These are phyloP conservation scores for Phylloporus scabripes DNA, from an alignment of 768 basidiomycete species.

Conservation along the genomic window DNA sequence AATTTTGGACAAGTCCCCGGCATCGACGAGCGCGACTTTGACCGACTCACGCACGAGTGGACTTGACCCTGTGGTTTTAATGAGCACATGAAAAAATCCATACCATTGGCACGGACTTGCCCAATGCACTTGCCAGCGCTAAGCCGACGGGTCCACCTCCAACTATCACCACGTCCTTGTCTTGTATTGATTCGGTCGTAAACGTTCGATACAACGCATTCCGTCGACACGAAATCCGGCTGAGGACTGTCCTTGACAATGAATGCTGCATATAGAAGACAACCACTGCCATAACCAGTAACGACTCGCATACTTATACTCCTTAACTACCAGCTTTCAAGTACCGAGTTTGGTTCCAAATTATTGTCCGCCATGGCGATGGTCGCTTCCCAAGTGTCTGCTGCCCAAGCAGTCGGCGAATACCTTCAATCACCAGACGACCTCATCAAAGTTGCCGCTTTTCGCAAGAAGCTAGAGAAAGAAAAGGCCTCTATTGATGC, in stretches of 20 bases:
- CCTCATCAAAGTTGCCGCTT: constrained; percentile 80
- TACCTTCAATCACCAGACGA: constrained; percentile 92
- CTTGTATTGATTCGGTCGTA: constrained; percentile 29
- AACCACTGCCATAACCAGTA: background rate
- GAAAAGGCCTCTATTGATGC: constrained; percentile 94
- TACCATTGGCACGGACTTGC: constrained; percentile 40
- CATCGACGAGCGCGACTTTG: constrained; percentile 74
- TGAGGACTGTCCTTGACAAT: constrained; percentile 3
- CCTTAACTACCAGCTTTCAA: no score
- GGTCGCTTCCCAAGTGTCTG: constrained; percentile 56
- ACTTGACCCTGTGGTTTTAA: constrained; percentile 44
- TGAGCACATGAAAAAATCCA: background rate
- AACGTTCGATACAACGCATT: constrained; percentile 11
- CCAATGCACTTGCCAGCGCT: constrained; percentile 79
- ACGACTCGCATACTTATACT: background rate
- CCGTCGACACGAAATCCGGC: constrained; percentile 4
- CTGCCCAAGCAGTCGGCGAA: constrained; percentile 83
- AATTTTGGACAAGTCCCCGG: constrained; percentile 64
- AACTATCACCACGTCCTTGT: constrained; percentile 88
- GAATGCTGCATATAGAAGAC: background rate
- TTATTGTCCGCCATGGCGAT: constrained; percentile 27
- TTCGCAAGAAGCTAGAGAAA: constrained; percentile 92
- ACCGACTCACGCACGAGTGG: constrained; percentile 45
- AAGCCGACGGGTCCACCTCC: constrained; percentile 93
- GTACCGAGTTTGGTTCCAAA: no score